A percentile compares a stretch with the other conserved stretches of the same genome.
Conservation (phyloP, 495 filamentous ascomycete genomes). For the Penicillium pancosmium region DNA sequence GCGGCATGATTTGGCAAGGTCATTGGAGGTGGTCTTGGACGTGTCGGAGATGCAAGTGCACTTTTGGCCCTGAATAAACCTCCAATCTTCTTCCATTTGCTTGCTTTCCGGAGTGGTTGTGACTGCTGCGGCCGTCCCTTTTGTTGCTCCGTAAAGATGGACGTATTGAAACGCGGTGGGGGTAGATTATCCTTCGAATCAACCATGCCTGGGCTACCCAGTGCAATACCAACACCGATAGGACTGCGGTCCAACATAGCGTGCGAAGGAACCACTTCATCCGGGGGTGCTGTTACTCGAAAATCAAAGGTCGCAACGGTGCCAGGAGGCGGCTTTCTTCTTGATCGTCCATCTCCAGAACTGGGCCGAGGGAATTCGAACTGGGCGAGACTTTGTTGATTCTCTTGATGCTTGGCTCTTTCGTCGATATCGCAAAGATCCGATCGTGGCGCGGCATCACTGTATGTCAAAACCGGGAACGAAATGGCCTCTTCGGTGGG, state of each 20-base stretch:
- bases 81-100: conserved; percentile 62
- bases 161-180: conserved; percentile 26
- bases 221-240: conserved; percentile 53
- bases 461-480: conserved; percentile 37
- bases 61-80: conserved; percentile 52
- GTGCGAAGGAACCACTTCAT: conserved; percentile 26
- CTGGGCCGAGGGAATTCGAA: conserved; percentile 29
- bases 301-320: conserved; percentile 40
- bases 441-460: conserved; percentile 39
- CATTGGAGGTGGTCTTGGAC: conserved; percentile 9
- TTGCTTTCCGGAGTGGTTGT: conserved; percentile 42
- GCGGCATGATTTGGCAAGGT: no score
- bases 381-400: conserved; percentile 13
- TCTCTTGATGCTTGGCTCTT: conserved; percentile 9
- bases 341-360: conserved; percentile 23
- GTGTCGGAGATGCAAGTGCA: conserved; percentile 28
- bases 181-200: conserved; percentile 22
- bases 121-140: conserved; percentile 24
- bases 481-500: conserved; percentile 34
- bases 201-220: conserved; percentile 55
- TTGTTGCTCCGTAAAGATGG: conserved; percentile 23
- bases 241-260: conserved; percentile 15
- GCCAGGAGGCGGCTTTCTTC: conserved; percentile 20
- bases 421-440: conserved; percentile 29
- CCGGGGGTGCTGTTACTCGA: conserved; percentile 34